Conservation (phyloP, 192 early-diverging fungal genomes). For the Oehlia diaphana region DNA sequence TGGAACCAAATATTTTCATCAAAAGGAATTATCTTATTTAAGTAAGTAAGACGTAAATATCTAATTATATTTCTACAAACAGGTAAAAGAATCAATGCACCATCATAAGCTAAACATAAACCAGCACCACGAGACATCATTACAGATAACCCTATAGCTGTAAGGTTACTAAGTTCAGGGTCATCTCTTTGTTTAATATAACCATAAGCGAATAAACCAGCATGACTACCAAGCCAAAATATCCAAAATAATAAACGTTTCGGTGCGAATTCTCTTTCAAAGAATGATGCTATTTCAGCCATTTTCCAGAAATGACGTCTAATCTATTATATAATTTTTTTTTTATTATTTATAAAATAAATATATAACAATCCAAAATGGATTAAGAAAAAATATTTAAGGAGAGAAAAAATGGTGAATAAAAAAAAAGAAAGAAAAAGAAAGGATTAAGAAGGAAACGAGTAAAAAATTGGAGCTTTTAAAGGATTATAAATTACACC, state of each 20-base stretch:
- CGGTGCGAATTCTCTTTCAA: constrained; percentile 16
- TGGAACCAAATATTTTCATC: constrained; percentile 79
- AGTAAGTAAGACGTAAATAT: constrained; percentile 52
- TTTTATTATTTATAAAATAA: no score
- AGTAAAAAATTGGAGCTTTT: neutral
- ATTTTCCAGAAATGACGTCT: constrained; percentile 21
- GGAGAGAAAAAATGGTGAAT: no score
- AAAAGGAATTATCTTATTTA: constrained; percentile 66
- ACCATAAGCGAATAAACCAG: constrained; percentile 49
- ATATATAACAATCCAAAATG: no score
- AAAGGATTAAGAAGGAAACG: neutral
- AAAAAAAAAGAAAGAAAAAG: no score
- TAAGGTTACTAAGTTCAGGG: constrained; percentile 47
- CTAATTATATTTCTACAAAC: constrained; percentile 66
- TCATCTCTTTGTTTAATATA: constrained; percentile 54
- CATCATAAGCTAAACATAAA: constrained; percentile 54
- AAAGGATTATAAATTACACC: neutral
- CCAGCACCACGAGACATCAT: constrained; percentile 59
- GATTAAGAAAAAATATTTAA: no score
- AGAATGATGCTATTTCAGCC: neutral
- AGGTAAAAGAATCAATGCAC: constrained; percentile 53
- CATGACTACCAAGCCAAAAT: constrained; percentile 39
- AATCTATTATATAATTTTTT: neutral
- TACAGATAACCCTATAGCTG: constrained; percentile 51
- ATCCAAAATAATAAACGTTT: constrained; percentile 28